Evolutionary conservation across 352 stramenopile genomes (phyloP).

Genomic region (Phytopythium boreale): DNA sequence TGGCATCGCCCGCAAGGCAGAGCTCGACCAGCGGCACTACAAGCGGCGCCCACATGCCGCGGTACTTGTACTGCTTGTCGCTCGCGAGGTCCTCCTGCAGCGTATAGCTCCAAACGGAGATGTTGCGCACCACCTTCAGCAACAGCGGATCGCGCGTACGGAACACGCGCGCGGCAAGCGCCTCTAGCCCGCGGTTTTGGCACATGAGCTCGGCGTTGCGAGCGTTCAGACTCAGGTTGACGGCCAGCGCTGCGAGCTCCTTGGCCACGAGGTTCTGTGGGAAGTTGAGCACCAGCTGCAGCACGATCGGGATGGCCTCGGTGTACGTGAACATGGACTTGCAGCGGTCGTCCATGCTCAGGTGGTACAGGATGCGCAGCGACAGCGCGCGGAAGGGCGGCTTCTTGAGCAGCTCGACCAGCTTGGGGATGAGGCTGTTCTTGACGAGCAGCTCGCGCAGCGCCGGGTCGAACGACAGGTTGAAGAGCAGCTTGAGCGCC

Average conservation of each 20-base stretch:
- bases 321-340: conserved; percentile 95
- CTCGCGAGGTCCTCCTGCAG: conserved; percentile 86
- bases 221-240: conserved; percentile 92
- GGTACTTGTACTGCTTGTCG: conserved; percentile 89
- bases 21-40: conserved; percentile 88
- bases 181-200: conserved; percentile 84
- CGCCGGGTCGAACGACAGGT: conserved; percentile 91
- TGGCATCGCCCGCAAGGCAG: conserved; percentile 73
- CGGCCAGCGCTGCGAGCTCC: conserved; percentile 91
- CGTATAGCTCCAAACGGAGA: conserved; percentile 91
- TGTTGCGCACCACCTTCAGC: conserved; percentile 94
- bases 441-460: conserved; percentile 86
- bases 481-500: conserved; percentile 90
- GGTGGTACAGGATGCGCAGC: conserved; percentile 92
- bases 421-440: conserved; percentile 88
- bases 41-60: conserved; percentile 91
- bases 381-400: conserved; percentile 83
- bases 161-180: conserved; percentile 86
- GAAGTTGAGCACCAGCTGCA: conserved; percentile 95
- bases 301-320: conserved; percentile 92
- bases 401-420: conserved; percentile 93
- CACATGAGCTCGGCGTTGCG: conserved; percentile 91
- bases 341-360: conserved; percentile 94
- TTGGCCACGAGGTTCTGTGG: conserved; percentile 90
- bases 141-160: conserved; percentile 88